Evolutionary conservation across 345 rosid genomes (phyloP), one percentile per base, ranked within the genome.

Genomic region (Pistacia vera): DNA sequence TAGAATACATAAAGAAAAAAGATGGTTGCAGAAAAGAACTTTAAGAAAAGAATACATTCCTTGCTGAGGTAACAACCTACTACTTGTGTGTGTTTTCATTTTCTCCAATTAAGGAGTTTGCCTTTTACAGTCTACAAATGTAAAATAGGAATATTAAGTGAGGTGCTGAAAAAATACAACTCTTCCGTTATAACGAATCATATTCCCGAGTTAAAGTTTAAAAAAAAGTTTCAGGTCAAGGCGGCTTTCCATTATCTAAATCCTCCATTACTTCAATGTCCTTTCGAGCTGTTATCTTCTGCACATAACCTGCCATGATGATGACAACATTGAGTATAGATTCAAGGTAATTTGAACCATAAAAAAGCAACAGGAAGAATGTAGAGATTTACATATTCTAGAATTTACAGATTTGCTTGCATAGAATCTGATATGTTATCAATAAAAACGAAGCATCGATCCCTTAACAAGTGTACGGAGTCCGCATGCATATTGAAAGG

Each of bases 211-310:
- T n/a, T 28, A 20, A 41, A 64, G 35, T 22, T 14, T 16, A 33
- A 10, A 52, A 25, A 30, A 30, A 61, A 22, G 17, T 69, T 58
- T 58, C 11, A 20, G 63, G 70, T 90, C 91, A 90, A 28, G 87
- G 86, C 5, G 93, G 92, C 73, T 83, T 83, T 82, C 95, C 95
- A 44, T 90, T 84, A 67, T 92, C 98, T 87, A 90, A 77, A 68
- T 96, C 92, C 86, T 88, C 95, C 98, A 91, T 96, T 51, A 88
- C 84, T 44, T 86, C 93, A 73, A 92, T 93, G 82, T 92, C 97
- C 66, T 80, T 89, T 63, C 98, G 91, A 72, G 95, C 87, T 79
- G 98, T 96, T 80, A 96, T 91, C 85, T 92, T 92, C 82, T 93
- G 97, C 80, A 93, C 97, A 66, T 92, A 96, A 74, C 99, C 98